phyloP scores from a whole-genome alignment of 2,329 filamentous ascomycete species.

The Diaporthe sp. region DNA sequence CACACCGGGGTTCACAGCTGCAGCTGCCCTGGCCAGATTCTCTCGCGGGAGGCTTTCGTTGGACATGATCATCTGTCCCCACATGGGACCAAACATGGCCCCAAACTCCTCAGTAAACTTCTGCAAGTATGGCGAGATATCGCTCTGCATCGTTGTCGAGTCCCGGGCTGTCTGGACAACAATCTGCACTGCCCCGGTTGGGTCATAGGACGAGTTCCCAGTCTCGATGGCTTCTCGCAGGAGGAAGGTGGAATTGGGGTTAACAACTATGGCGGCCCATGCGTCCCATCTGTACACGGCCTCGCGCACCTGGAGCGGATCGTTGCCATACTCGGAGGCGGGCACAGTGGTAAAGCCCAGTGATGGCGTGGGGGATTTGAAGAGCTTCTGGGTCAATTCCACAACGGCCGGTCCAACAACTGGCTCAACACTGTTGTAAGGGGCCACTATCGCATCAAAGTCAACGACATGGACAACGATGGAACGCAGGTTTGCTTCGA shows the following conservation, averaged over 20 bases:
- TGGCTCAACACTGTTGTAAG: slow-evolving; percentile 63
- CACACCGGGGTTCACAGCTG: slow-evolving; percentile 51
- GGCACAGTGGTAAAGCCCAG: slow-evolving; percentile 66
- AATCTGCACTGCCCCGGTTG: slow-evolving; percentile 69
- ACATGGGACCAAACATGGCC: slow-evolving; percentile 62
- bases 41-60: slow-evolving; percentile 54
- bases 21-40: slow-evolving; percentile 46
- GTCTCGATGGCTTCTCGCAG: slow-evolving; percentile 67
- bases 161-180: slow-evolving; percentile 70
- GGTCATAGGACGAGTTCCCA: slow-evolving; percentile 72
- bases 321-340: slow-evolving; percentile 66
- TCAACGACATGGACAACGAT: slow-evolving; percentile 73
- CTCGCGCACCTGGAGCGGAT: slow-evolving; percentile 69
- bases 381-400: slow-evolving; percentile 58
- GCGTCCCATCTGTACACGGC: slow-evolving; percentile 71
- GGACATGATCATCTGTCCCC: slow-evolving; percentile 57
- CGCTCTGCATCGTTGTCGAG: slow-evolving; percentile 65
- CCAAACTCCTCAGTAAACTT: slow-evolving; percentile 62
- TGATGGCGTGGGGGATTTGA: slow-evolving; percentile 54
- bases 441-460: slow-evolving; percentile 70
- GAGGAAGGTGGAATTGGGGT: slow-evolving; percentile 72
- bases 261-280: slow-evolving; percentile 74
- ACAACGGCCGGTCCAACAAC: slow-evolving; percentile 70
- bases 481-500: slow-evolving; percentile 61
- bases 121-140: slow-evolving; percentile 66